Conservation (phyloP, 306 rosid genomes). For the Quercus berberidifolia region DNA sequence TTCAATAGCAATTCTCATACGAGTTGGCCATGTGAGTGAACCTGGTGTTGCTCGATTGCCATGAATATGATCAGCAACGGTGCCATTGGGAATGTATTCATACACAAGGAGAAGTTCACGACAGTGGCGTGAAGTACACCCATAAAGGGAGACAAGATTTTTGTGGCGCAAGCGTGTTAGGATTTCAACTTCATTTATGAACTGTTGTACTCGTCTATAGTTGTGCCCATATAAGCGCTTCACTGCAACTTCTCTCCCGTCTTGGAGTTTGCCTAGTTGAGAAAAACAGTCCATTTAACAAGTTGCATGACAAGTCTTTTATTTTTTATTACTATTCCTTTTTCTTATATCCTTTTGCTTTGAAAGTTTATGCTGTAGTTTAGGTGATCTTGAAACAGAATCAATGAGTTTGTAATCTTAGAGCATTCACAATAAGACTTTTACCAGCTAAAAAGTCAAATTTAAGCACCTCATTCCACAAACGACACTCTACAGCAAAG, state of each 20-base stretch:
- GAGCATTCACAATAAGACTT: not conserved
- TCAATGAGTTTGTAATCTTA: conserved; percentile 13
- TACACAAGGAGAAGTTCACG: conserved; percentile 68
- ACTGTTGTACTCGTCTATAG: conserved; percentile 48
- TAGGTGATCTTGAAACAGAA: not conserved
- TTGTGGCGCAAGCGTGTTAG: conserved; percentile 58
- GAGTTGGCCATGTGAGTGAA: conserved; percentile 47
- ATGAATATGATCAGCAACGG: conserved; percentile 74
- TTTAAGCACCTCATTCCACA: too few species aligned
- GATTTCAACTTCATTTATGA: conserved; percentile 58
- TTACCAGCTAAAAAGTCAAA: too few species aligned
- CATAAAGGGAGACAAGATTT: conserved; percentile 68
- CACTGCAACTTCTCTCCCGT: conserved; percentile 85
- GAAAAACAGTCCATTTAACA: conserved; percentile 14
- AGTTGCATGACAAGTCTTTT: not conserved
- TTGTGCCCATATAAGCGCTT: conserved; percentile 62
- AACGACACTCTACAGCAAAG: accelerated
- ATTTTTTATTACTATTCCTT: not conserved
- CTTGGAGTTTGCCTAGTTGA: conserved; percentile 57
- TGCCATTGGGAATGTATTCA: conserved; percentile 70
- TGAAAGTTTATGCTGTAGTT: not conserved
- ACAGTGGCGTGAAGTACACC: conserved; percentile 64
- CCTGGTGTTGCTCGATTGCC: conserved; percentile 39
- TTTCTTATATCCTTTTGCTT: not conserved
- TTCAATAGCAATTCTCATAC: conserved; percentile 66